phyloP scores from a whole-genome alignment of 148 eudicot genomes.

The Spergularia bocconei region DNA sequence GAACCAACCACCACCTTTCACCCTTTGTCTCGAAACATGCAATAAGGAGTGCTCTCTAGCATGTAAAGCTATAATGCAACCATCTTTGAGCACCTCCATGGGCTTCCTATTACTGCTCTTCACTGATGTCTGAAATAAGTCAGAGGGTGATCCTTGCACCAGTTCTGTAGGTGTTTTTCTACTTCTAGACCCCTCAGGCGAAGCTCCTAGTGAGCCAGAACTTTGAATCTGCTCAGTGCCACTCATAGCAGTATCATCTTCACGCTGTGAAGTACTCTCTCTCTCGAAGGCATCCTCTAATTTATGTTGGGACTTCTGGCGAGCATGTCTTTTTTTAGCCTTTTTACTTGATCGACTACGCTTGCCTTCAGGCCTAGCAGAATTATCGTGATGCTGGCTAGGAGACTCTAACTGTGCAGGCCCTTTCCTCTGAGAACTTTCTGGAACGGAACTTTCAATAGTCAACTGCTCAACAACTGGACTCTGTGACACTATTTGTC shows the following conservation, averaged over 20 bases:
- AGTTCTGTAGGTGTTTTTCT: slow-evolving; percentile 57
- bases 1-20: slow-evolving; percentile 95
- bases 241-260: slow-evolving; percentile 91
- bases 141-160: slow-evolving; percentile 46
- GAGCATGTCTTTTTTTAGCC: slow-evolving; percentile 85
- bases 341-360: slow-evolving; percentile 94
- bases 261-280: slow-evolving; percentile 65
- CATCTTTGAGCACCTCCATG: slow-evolving; percentile 69
- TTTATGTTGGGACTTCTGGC: slow-evolving; percentile 77
- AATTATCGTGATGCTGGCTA: slow-evolving; percentile 47
- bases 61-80: slow-evolving; percentile 76
- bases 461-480: slow-evolving; percentile 45
- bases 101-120: slow-evolving; percentile 42
- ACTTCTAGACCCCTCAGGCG: slow-evolving; percentile 70
- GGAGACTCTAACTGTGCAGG: slow-evolving; percentile 49
- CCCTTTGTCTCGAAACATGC: slow-evolving; percentile 91
- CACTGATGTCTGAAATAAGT: slow-evolving; percentile 43
- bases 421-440: slow-evolving; percentile 53
- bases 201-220: slow-evolving; percentile 74
- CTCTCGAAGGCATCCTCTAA: slow-evolving; percentile 62
- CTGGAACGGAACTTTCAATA: slow-evolving; percentile 46
- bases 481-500: slow-evolving; percentile 45
- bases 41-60: slow-evolving; percentile 60
- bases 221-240: slow-evolving; percentile 81
- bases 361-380: slow-evolving; percentile 66